Percentiles rank a stretch among this genome's conserved stretches.
Evolutionary conservation across 495 filamentous ascomycete genomes (phyloP).

Genomic region (Talaromyces stipitatus): DNA sequence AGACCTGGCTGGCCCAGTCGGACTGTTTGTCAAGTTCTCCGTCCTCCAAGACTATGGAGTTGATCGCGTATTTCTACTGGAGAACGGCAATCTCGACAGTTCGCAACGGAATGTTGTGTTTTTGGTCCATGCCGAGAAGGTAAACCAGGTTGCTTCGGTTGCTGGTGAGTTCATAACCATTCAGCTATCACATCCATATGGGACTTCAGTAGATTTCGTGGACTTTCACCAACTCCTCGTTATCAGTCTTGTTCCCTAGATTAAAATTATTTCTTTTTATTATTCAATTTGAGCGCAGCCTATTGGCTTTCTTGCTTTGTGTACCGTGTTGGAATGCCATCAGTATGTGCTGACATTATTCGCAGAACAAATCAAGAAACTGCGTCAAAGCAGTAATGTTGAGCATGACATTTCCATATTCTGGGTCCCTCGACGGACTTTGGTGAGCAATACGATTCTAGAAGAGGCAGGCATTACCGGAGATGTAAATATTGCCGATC

Average conservation of each 20-base stretch:
- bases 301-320: slow-evolving; percentile 33
- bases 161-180: slow-evolving; percentile 62
- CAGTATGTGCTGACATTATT: slow-evolving; percentile 50
- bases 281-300: slow-evolving; percentile 33
- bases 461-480: slow-evolving; percentile 92
- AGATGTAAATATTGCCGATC: slow-evolving; percentile 79
- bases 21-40: slow-evolving; percentile 90
- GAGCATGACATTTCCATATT: slow-evolving; percentile 94
- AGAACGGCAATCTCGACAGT: slow-evolving; percentile 88
- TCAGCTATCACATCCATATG: slow-evolving; percentile 13
- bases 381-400: slow-evolving; percentile 74
- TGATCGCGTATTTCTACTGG: slow-evolving; percentile 89
- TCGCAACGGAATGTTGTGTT: slow-evolving; percentile 95
- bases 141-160: slow-evolving; percentile 70
- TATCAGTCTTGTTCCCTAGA: slow-evolving; percentile 63
- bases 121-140: slow-evolving; percentile 80
- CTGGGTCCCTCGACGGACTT: slow-evolving; percentile 85
- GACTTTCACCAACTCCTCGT: slow-evolving; percentile 49
- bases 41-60: slow-evolving; percentile 88
- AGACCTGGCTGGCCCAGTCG: slow-evolving; percentile 79
- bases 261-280: slow-evolving; percentile 22
- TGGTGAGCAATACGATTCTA: slow-evolving; percentile 84
- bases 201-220: slow-evolving; percentile 58
- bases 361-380: slow-evolving; percentile 81
- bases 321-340: slow-evolving; percentile 36